Evolutionary conservation across 495 filamentous ascomycete genomes (phyloP), one percentile per base, ranked within the genome.

Genomic region (Penicillium subrubescens): DNA sequence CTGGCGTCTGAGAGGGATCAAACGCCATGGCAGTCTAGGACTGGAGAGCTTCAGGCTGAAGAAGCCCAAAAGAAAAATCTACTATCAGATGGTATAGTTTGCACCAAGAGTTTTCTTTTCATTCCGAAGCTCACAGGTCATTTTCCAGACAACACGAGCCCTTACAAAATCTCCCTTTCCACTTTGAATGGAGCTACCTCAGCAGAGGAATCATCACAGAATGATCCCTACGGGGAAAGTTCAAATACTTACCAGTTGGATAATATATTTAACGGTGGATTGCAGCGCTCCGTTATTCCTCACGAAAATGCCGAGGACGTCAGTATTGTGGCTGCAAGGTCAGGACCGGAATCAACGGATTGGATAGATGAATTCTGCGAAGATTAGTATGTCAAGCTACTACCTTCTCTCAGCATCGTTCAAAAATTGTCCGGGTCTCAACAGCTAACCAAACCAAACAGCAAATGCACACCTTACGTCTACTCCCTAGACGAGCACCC

Each of bases 391-490:
- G 51, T 54, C 27, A 31, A 31, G 5, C 14, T n/a, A 6, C 15
- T 8, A 8, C 51, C 27, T 29, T 11, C 27, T 25, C 1, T 23
- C 12, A 15, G 46, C 25, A 5, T 51, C 25, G 12, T 51, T 51
- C 27, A 2, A 6, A 41, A 17, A 17, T 41, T 14, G 6, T 11
- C 14, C 0, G 15, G 17, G 0, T 3, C 5, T 14, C 0, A 21
- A 21, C 21, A 8, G n/a, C 44, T 48, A 25, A 48, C 44, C 19
- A 0, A 19, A 11, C 21, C 23, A 35, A 37, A 39, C 50, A 65
- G 59, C 57, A 37, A 51, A 29, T 69, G 69, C 63, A 71, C 60
- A 27, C 63, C 69, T 8, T 69, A 66, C 25, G 60, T 69, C 53
- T 69, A 67, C 59, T 60, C 62, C 19, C 29, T 71, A 39, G 66